Evolutionary conservation across 768 basidiomycete genomes (phyloP), one percentile per base, ranked within the genome.

Genomic region (Mycena floridula): DNA sequence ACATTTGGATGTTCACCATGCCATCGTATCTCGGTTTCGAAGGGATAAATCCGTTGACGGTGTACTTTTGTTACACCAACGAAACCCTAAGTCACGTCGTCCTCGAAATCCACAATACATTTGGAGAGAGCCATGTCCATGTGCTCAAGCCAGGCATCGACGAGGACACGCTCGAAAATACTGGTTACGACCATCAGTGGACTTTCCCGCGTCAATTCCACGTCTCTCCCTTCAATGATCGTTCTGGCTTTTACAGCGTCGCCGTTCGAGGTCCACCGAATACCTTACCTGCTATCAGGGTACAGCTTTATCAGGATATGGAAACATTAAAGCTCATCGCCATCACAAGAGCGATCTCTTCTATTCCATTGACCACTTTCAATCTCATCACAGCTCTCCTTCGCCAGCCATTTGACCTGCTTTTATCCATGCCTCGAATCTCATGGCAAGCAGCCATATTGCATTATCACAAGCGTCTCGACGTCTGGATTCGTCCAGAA

Each of bases 211-310:
- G 83, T 21, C 69, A 75, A 49, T 88, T 87, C 56, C 83, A 87
- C 51, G 84, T 87, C 37, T 87, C 83, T 1, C 82, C 85, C 0
- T 86, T 85, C 69, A 87, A 85, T 56, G 80, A 84, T 52, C 72
- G 83, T 3, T 67, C 72, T 20, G 83, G 84, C 0, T 81, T 67
- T 56, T 87, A 86, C 62, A 73, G 64, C 3, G 67, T 84, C 13
- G 70, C 79, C 36, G 54, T 87, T 18, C 64, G 65, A 46, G 55
- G 64, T 9, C 82, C 83, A 66, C 66, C 28, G 42, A 54, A 35
- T 40, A 47, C 45, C 45, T 6, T 24, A 32, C 70, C 69, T n/a
- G 53, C 55, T 35, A 61, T 78, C 12, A 69, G 72, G 21, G 63
- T 77, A 3, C 68, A 71, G 38, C 46, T 70, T 37, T 62, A 67